Evolutionary conservation across 768 basidiomycete genomes (phyloP).

Genomic region (Tulasnella sp.): DNA sequence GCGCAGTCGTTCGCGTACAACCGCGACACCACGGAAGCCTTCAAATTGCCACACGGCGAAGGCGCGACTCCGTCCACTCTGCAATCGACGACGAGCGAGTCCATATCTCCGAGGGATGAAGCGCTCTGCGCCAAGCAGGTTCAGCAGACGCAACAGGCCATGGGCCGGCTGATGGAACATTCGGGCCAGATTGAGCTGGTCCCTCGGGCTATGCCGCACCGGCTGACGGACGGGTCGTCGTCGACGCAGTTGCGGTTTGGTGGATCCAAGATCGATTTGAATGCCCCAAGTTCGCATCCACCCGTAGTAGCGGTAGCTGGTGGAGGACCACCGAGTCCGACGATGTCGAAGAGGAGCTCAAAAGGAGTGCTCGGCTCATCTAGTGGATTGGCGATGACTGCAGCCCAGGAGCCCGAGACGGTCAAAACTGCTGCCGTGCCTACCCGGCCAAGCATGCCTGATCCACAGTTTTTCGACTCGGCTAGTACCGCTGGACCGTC

Average conservation of each 20-base stretch:
- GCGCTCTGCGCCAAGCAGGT: conserved; percentile 72
- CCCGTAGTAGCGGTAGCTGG: not conserved
- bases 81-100: conserved; percentile 8
- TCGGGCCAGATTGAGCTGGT: conserved; percentile 21
- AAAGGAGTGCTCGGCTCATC: not conserved
- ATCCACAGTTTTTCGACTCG: not conserved
- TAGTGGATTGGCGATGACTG: not conserved
- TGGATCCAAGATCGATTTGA: conserved; percentile 5
- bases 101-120: conserved; percentile 35
- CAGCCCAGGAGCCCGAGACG: not conserved
- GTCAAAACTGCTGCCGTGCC: not conserved
- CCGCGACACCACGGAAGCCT: conserved; percentile 1
- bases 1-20: not conserved
- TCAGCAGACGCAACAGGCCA: conserved; percentile 1
- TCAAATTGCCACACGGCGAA: conserved; percentile 12
- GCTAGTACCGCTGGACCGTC: conserved; percentile 4
- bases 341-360: not conserved
- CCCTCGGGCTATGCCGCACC: not conserved
- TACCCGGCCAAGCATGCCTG: not conserved
- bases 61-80: conserved; percentile 21
- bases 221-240: conserved; percentile 6
- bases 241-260: not conserved
- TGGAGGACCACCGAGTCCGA: not conserved
- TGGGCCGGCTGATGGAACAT: conserved; percentile 27
- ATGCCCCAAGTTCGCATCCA: not conserved